Evolutionary conservation across 306 rosid species (phyloP).

Genomic region (Prunus persica): Prunus_persica_NCBIv2 NC_034016.1:18681501-18682000

Average conservation of each 20-base stretch:
- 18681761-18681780: not conserved
- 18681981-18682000: conserved; percentile 71
- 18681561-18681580: conserved; percentile 11
- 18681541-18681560: conserved; percentile 21
- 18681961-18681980: conserved; percentile 20
- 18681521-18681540: not conserved
- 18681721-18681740: not conserved
- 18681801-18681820: not conserved
- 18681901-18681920: conserved; percentile 32
- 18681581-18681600: not conserved
- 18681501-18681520: not conserved
- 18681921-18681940: conserved; percentile 20
- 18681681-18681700: not conserved
- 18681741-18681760: not conserved
- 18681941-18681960: conserved; percentile 62
- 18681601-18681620: conserved; percentile 20
- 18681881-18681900: conserved; percentile 40
- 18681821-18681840: conserved; percentile 36
- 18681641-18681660: not conserved
- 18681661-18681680: not conserved
- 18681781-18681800: not conserved
- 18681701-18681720: not conserved
- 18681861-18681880: conserved; percentile 25
- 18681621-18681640: not conserved
- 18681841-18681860: conserved; percentile 39